A percentile compares a stretch with the other conserved stretches of the same genome.
Conservation (phyloP, 2,329 filamentous ascomycete genomes). For the Trichoderma asperellum region DNA sequence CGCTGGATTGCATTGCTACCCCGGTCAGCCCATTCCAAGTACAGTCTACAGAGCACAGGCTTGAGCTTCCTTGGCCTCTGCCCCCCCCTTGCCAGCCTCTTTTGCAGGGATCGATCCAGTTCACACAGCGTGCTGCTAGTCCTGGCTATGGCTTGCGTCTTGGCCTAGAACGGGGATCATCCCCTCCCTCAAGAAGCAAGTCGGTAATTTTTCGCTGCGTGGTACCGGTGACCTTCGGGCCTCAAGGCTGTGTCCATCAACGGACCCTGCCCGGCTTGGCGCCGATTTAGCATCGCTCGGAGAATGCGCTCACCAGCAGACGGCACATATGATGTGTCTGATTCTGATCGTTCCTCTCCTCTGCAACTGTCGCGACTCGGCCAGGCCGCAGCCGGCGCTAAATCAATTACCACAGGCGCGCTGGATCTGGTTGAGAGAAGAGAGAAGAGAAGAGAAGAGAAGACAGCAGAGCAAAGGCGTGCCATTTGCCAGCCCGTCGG, state of each 20-base stretch:
- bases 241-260: constrained; percentile 1
- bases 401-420: not conserved
- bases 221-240: not conserved
- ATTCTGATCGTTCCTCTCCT: constrained; percentile 11
- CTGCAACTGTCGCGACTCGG: constrained; percentile 22
- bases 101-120: not conserved
- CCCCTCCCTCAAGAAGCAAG: constrained; percentile 2
- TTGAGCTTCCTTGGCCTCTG: not conserved
- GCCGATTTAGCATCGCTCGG: constrained; percentile 17
- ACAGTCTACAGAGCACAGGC: not conserved
- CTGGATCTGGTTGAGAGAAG: not conserved
- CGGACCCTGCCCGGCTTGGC: constrained; percentile 14
- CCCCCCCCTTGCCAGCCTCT: not conserved
- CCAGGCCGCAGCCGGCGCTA: constrained; percentile 20
- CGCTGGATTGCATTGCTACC: not conserved
- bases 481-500: constrained; percentile 11
- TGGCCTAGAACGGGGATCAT: constrained; percentile 13
- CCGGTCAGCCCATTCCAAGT: not conserved
- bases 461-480: not conserved
- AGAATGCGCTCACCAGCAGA: constrained; percentile 19
- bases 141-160: constrained; percentile 16
- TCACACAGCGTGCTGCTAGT: not conserved
- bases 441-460: not conserved
- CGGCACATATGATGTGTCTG: constrained; percentile 25
- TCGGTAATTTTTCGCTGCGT: constrained; percentile 10